These are phyloP conservation scores for Bacidia gigantensis DNA, from an alignment of 495 filamentous ascomycete species.

Conservation along the genomic window DNA sequence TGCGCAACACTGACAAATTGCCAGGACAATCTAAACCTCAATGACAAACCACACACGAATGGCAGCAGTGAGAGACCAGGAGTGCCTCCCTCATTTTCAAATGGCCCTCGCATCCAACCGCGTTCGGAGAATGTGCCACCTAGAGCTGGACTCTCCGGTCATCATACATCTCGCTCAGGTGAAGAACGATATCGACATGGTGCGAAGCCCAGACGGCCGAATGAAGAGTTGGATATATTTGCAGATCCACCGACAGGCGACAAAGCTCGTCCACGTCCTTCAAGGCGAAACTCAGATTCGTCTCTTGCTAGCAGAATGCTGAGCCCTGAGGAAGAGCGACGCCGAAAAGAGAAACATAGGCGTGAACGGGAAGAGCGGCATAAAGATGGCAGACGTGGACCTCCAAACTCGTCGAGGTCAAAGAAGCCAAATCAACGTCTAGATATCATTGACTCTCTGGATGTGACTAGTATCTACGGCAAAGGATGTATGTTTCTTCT, in stretches of 20 bases:
- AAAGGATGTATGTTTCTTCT: constrained; percentile 63
- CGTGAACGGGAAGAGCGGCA: constrained; percentile 54
- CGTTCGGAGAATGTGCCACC: constrained; percentile 27
- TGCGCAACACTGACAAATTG: constrained; percentile 2
- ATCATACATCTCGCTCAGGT: constrained; percentile 46
- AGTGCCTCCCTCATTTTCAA: constrained; percentile 28
- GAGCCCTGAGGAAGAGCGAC: constrained; percentile 61
- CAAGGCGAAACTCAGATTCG: constrained; percentile 83
- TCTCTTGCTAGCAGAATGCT: constrained; percentile 57
- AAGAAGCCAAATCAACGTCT: constrained; percentile 49
- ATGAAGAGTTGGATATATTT: constrained; percentile 41
- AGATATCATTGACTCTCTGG: constrained; percentile 93
- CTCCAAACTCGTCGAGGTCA: constrained; percentile 28
- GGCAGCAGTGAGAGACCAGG: constrained; percentile 20
- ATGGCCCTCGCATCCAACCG: constrained; percentile 28
- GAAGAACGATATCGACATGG: constrained; percentile 35
- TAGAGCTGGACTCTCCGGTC: constrained; percentile 31
- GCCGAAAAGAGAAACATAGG: constrained; percentile 54
- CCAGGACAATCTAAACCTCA: constrained; percentile 37
- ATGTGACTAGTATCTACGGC: constrained; percentile 94
- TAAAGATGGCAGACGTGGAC: constrained; percentile 38
- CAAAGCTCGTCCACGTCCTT: constrained; percentile 35
- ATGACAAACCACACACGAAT: constrained; percentile 27
- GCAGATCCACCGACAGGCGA: constrained; percentile 37
- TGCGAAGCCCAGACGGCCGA: constrained; percentile 22